phyloP scores from a whole-genome alignment of 768 basidiomycete species.

The Mycena vitilis region DNA sequence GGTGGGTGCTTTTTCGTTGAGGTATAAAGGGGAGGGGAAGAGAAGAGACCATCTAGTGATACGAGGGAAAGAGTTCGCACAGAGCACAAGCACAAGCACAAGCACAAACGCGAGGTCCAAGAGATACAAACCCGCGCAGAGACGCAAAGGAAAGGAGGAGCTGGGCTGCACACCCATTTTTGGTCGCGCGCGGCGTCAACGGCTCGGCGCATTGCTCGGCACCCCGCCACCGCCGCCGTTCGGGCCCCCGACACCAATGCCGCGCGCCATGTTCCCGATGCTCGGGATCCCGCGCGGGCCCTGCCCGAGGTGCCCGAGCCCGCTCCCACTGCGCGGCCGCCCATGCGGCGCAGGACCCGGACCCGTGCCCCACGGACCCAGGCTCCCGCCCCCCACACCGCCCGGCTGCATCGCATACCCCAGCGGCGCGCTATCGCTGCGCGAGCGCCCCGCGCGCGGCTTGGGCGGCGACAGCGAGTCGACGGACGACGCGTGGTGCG shows the following conservation, averaged over 20 bases:
- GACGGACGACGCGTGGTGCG: slow-evolving; percentile 36
- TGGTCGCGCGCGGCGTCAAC: slow-evolving; percentile 13
- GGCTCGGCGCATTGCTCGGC: slow-evolving; percentile 39
- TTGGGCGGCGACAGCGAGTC: slow-evolving; percentile 46
- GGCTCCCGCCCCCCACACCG: slow-evolving; percentile 38
- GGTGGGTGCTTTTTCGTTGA: not conserved
- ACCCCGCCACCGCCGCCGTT: slow-evolving; percentile 40
- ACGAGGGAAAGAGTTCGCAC: not conserved
- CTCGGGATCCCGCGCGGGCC: slow-evolving; percentile 47
- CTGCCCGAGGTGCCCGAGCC: slow-evolving; percentile 47
- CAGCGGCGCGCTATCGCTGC: slow-evolving; percentile 77
- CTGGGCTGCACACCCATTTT: slow-evolving; percentile 33
- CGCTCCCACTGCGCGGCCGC: slow-evolving; percentile 65
- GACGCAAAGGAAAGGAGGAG: not conserved
- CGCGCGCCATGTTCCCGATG: slow-evolving; percentile 51
- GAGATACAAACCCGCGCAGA: slow-evolving; percentile 15
- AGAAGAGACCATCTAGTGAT: slow-evolving; percentile 15
- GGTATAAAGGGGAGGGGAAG: not conserved
- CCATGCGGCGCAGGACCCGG: slow-evolving; percentile 42
- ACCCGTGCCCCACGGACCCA: slow-evolving; percentile 41
- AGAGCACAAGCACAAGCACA: slow-evolving; percentile 1
- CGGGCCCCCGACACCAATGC: slow-evolving; percentile 32
- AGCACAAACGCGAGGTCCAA: slow-evolving; percentile 10
- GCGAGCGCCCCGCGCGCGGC: slow-evolving; percentile 61
- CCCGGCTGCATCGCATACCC: slow-evolving; percentile 55